Evolutionary conservation across 2,329 filamentous ascomycete genomes (phyloP).

Genomic region (Anthostomella pinea): DNA sequence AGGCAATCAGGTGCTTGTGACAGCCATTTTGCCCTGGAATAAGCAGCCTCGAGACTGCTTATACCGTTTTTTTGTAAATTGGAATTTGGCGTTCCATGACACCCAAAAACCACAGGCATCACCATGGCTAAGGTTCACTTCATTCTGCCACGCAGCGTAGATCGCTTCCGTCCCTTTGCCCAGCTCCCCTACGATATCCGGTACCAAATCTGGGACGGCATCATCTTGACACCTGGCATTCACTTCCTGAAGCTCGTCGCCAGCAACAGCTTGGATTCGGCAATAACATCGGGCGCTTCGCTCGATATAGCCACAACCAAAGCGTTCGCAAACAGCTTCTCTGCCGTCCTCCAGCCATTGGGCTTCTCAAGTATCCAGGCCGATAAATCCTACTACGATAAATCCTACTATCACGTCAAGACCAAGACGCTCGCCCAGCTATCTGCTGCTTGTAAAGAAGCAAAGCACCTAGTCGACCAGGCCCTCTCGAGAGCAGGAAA

Average conservation of each 20-base stretch:
- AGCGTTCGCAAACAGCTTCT: conserved; percentile 5
- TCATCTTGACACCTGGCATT: conserved; percentile 29
- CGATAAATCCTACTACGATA: conserved; percentile 31
- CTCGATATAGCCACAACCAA: not conserved
- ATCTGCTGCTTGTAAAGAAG: conserved; percentile 24
- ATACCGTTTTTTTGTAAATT: no score
- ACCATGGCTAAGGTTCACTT: conserved; percentile 10
- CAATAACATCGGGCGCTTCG: not conserved
- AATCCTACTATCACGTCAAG: conserved; percentile 26
- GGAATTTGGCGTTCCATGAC: no score
- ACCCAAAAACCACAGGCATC: conserved; percentile 2
- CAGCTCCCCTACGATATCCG: conserved; percentile 29
- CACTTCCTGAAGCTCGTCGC: conserved; percentile 31
- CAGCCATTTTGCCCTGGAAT: no score
- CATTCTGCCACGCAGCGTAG: conserved; percentile 18
- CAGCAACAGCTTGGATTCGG: not conserved
- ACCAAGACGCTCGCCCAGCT: conserved; percentile 24
- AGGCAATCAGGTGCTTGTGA: no score
- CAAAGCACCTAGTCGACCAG: conserved; percentile 16
- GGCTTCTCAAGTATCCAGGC: conserved; percentile 20
- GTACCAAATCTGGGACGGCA: conserved; percentile 26
- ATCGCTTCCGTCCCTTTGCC: conserved; percentile 25
- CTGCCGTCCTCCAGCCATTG: conserved; percentile 21
- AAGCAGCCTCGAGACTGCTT: no score
- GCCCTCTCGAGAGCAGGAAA: conserved; percentile 20